Percentiles rank a stretch among this genome's conserved stretches.
Evolutionary conservation across 176 grass and related monocot species (phyloP).

Genomic region (Oryza glaberrima): DNA sequence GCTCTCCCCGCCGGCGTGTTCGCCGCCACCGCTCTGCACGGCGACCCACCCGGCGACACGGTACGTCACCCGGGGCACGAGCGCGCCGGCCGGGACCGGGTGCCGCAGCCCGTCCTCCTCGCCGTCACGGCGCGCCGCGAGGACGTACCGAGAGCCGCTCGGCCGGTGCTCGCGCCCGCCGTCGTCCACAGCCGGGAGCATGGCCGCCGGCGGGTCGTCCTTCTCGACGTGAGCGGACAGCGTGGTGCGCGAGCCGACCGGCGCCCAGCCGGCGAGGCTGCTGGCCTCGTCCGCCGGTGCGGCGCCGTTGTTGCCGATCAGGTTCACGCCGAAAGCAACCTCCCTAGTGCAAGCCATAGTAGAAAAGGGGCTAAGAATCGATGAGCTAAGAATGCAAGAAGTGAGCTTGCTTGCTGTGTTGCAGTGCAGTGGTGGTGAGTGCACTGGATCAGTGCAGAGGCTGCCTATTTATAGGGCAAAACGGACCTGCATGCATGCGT

Average conservation of each 20-base stretch:
- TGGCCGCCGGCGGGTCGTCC: background rate
- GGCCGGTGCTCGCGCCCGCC: background rate
- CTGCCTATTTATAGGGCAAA: background rate
- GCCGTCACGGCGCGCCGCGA: background rate
- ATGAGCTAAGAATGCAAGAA: background rate
- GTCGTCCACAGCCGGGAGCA: too few species aligned
- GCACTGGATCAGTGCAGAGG: background rate
- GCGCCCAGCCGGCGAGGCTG: background rate
- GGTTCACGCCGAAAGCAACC: background rate
- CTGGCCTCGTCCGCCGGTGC: too few species aligned
- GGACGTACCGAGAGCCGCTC: conserved; percentile 8
- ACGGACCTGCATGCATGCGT: background rate
- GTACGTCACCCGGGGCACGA: conserved; percentile 34
- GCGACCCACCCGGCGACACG: conserved; percentile 47
- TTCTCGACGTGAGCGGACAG: background rate
- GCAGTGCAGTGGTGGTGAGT: background rate
- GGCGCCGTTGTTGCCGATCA: background rate
- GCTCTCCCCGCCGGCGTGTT: too few species aligned
- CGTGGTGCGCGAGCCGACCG: background rate
- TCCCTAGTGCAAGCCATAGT: background rate
- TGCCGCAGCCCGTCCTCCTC: conserved; percentile 29
- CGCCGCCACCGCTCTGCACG: background rate
- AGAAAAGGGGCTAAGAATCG: background rate
- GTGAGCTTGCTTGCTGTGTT: too few species aligned
- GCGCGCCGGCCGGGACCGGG: conserved; percentile 12